Evolutionary conservation across 805 yeast genomes (phyloP), one percentile per base, ranked within the genome.

Genomic region (Groenewaldozyma tartarivorans): DNA sequence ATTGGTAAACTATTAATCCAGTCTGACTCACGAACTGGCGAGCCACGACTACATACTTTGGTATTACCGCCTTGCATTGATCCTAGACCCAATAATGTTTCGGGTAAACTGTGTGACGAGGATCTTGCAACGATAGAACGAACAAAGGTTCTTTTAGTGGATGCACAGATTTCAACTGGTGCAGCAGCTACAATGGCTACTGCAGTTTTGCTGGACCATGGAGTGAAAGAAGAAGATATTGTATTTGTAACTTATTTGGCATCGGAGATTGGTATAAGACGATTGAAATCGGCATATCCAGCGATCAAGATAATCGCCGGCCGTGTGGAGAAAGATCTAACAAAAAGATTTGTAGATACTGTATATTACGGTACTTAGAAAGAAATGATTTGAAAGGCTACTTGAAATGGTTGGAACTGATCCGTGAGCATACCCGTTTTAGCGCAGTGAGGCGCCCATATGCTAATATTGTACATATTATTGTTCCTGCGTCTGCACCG

Each of bases 161-260:
- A 90, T 55, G 85, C 95, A 0, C 96, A 90, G 57, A 69, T 86
- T 37, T 79, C 85, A 24, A 79, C 94, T 22, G 98, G 97, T 2
- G 94, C 96, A 0, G 95, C 95, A 0, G 79, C 88, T 1, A 81
- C 86, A 33, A 92, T 90, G 97, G 95, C 96, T 0, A 75, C 85
- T 35, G 92, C 86, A 52, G 87, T 90, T 3, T 63, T 90, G 37
- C 50, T 83, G 13, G 97, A 90, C 55, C 94, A 90, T 56, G 81
- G 79, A 4, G 79, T 85, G 18, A 51, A 58, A 5, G 71, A 73
- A 37, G 63, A 68, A 22, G 72, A 81, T 48, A 81, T 92, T 18
- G 71, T 79, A 2, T 67, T 87, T 40, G 77, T 86, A 9, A 64
- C 80, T 4, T 83, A 82, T 53, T 58, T 81, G 39, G 82, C 86